Percentiles rank a stretch among this genome's conserved stretches.
Evolutionary conservation across 768 basidiomycete species (phyloP).

Genomic region (Multifurca ochricompacta): DNA sequence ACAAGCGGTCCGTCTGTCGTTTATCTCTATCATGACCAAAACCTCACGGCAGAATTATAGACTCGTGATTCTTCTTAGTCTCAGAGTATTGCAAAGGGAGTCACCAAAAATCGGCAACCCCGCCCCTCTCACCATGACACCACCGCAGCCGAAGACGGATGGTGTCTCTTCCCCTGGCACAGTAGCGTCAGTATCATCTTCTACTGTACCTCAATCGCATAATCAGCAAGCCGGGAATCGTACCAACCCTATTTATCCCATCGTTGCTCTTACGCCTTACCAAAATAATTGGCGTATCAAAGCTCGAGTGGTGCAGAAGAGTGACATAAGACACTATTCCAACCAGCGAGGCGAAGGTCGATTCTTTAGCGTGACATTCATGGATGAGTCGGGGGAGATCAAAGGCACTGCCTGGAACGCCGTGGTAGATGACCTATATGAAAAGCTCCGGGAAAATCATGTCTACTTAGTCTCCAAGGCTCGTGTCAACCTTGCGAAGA

Average conservation of each 20-base stretch:
- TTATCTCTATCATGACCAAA: slow-evolving; percentile 3
- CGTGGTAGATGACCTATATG: slow-evolving; percentile 73
- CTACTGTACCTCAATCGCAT: neutral
- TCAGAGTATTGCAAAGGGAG: slow-evolving; percentile 46
- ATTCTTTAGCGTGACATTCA: slow-evolving; percentile 83
- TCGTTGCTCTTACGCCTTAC: slow-evolving; percentile 92
- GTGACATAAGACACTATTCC: slow-evolving; percentile 83
- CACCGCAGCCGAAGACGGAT: slow-evolving; percentile 18
- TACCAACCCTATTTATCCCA: slow-evolving; percentile 55
- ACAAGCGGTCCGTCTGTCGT: slow-evolving; percentile 56
- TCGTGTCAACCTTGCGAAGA: slow-evolving; percentile 91
- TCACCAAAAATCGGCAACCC: slow-evolving; percentile 74
- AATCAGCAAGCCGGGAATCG: slow-evolving; percentile 15
- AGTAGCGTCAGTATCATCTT: slow-evolving; percentile 19
- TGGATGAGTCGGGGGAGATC: slow-evolving; percentile 94
- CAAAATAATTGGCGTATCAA: slow-evolving; percentile 99
- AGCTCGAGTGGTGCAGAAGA: slow-evolving; percentile 84
- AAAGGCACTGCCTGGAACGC: slow-evolving; percentile 86
- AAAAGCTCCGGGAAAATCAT: slow-evolving; percentile 83
- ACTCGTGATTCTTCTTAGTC: slow-evolving; percentile 69
- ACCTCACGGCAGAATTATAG: slow-evolving; percentile 34
- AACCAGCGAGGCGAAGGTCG: slow-evolving; percentile 91
- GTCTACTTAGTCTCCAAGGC: slow-evolving; percentile 90
- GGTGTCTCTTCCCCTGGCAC: slow-evolving; percentile 25
- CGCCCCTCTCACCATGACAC: slow-evolving; percentile 25